These are phyloP conservation scores for Pestalotiopsis sp. DNA, from an alignment of 2,329 filamentous ascomycete genomes.

Conservation along the genomic window DNA sequence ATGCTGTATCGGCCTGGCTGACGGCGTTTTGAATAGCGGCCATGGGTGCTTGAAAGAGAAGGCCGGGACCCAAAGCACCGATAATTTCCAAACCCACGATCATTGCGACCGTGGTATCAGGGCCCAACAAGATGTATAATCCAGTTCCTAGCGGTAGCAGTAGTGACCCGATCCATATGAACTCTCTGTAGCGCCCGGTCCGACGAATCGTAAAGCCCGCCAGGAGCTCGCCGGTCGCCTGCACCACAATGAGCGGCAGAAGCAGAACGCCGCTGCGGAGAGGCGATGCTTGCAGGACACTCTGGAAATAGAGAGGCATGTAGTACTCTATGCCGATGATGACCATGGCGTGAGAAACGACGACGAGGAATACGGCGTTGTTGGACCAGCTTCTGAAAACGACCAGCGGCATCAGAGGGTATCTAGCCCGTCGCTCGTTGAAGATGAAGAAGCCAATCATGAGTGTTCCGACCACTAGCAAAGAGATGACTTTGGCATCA, in stretches of 20 bases:
- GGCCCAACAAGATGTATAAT: constrained; percentile 31
- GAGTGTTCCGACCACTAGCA: constrained; percentile 39
- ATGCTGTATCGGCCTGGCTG: constrained; percentile 50
- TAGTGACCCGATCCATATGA: constrained; percentile 39
- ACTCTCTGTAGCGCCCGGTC: constrained; percentile 34
- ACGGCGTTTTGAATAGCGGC: constrained; percentile 48
- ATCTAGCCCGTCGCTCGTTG: constrained; percentile 37
- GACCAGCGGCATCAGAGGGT: constrained; percentile 36
- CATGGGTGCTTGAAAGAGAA: constrained; percentile 41
- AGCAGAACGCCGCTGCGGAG: constrained; percentile 35
- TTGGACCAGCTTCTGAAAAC: constrained; percentile 35
- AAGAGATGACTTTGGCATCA: constrained; percentile 34
- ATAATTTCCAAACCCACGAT: constrained; percentile 48
- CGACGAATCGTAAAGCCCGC: constrained; percentile 31
- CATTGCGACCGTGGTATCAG: constrained; percentile 26
- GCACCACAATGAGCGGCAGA: constrained; percentile 36
- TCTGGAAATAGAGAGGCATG: constrained; percentile 43
- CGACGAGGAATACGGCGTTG: constrained; percentile 30
- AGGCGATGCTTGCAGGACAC: constrained; percentile 36
- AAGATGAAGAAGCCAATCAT: constrained; percentile 35
- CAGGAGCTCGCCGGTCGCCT: constrained; percentile 33
- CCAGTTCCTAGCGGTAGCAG: constrained; percentile 37
- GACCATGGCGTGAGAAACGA: constrained; percentile 37
- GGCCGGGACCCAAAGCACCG: constrained; percentile 39
- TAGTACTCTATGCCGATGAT: constrained; percentile 44